Base-by-base conservation (phyloP, 331 rosid genomes). In the Dryas integrifolia region DNA sequence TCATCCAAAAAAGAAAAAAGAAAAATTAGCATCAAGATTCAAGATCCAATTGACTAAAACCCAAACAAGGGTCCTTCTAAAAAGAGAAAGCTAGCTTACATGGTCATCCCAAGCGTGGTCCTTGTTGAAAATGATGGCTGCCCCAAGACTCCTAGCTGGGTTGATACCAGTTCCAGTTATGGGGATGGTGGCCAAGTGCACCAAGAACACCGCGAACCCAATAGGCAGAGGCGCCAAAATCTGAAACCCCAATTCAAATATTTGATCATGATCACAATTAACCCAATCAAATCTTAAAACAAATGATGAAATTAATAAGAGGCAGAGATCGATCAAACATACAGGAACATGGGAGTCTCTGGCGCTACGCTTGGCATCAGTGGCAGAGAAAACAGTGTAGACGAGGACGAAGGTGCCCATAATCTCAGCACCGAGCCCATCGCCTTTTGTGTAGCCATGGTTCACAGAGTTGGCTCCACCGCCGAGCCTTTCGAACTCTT, bases 301-400 rank as follows among this genome's bases (percentile, higher is more conserved):
- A 30, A 30, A 30, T 30, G 3, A 30, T 30, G 2, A 60, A 44
- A 44, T 44, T 44, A 8, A 8, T 44, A 1, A 30, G 24, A 21
- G 24, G 24, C 24, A 21, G 24, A 21, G 24, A 21, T 21, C 24
- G 24, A 21, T 21, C 67, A 3, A 5, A 15, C 83, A 67, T 52
- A 83, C 87, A 1, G 84, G 84, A 26, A 83, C 87, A 18, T 83
- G 87, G 3, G 87, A 83, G 75, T 83, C 87, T 70, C 87, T 79
- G 63, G 87, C 87, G 77, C 87, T 83, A 6, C 86, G 82, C 61
- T 83, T 83, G 41, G 86, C 86, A 10, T 83, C 86, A 0, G 86
- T 83, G 72, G 87, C 87, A 0, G 87, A 83, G 82, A 83, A 79
- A 13, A 76, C 84, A 8, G 86, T 82, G 83, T 82, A 82, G 6